These are phyloP conservation scores for Orychophragmus violaceus DNA, from an alignment of 345 rosid genomes.

Conservation along the genomic window DNA sequence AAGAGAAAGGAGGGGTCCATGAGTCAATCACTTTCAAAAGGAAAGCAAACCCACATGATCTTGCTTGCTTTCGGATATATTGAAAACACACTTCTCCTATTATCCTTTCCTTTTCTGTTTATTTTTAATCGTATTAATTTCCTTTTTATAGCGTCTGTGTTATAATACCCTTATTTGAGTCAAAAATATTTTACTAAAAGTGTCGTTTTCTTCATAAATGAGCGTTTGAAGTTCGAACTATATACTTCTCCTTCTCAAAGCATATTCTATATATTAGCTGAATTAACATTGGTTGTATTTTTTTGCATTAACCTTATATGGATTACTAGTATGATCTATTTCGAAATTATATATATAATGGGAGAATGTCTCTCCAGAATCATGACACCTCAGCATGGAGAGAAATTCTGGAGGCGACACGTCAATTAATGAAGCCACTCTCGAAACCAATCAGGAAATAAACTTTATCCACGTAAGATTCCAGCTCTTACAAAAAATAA, in stretches of 20 bases:
- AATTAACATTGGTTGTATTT: background rate
- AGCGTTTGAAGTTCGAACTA: background rate
- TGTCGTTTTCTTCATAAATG: background rate
- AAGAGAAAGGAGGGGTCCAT: conserved; percentile 19
- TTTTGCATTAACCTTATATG: background rate
- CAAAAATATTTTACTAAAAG: too few species aligned
- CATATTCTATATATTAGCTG: background rate
- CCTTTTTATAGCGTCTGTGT: background rate
- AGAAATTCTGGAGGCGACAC: too few species aligned
- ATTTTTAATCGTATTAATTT: background rate
- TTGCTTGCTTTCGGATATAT: conserved; percentile 24
- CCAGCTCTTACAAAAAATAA: too few species aligned
- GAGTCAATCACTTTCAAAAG: conserved; percentile 28
- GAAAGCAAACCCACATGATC: conserved; percentile 31
- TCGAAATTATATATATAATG: too few species aligned
- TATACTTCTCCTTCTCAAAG: background rate
- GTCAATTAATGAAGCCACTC: too few species aligned
- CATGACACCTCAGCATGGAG: too few species aligned
- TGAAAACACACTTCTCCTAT: conserved; percentile 16
- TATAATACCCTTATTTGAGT: background rate
- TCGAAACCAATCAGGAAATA: too few species aligned
- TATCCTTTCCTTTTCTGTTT: background rate
- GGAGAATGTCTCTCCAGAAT: too few species aligned
- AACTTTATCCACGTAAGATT: too few species aligned
- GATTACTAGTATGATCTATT: background rate